These are phyloP conservation scores for Rugosomyces carneus DNA, from an alignment of 1,284 basidiomycete genomes.

Conservation along the genomic window DNA sequence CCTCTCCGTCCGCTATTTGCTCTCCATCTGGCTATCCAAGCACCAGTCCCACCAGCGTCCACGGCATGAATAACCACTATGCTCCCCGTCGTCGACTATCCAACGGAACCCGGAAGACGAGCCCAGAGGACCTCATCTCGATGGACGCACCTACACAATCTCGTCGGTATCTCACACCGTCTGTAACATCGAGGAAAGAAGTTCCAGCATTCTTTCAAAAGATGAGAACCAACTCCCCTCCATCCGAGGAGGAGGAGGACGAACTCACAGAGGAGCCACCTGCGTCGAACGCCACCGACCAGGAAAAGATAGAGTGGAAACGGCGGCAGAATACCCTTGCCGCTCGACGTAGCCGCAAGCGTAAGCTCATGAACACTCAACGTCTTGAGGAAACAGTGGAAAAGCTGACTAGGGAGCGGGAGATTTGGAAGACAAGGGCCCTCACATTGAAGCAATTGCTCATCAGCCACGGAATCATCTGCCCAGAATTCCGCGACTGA, in stretches of 20 bases:
- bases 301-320: slow-evolving; percentile 73
- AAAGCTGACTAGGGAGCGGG: slow-evolving; percentile 28
- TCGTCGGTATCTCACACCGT: slow-evolving; percentile 27
- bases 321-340: slow-evolving; percentile 79
- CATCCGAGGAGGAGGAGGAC: slow-evolving; percentile 50
- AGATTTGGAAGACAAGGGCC: slow-evolving; percentile 33
- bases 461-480: slow-evolving; percentile 42
- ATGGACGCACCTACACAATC: slow-evolving; percentile 32
- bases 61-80: slow-evolving; percentile 9
- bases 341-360: slow-evolving; percentile 69
- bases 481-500: slow-evolving; percentile 42
- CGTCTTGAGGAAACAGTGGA: slow-evolving; percentile 31
- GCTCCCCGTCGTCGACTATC: slow-evolving; percentile 15
- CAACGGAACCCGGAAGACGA: slow-evolving; percentile 15
- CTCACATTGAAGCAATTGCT: slow-evolving; percentile 31
- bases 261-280: slow-evolving; percentile 33
- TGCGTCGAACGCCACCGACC: slow-evolving; percentile 43
- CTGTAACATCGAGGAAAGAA: slow-evolving; percentile 28
- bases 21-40: slow-evolving; percentile 8
- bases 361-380: slow-evolving; percentile 44
- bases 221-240: slow-evolving; percentile 22
- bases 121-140: slow-evolving; percentile 22
- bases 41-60: not conserved
- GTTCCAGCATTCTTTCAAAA: slow-evolving; percentile 28
- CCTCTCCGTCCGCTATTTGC: slow-evolving; percentile 8